Percentiles rank a stretch among this genome's conserved stretches.
Evolutionary conservation across 306 rosid genomes (phyloP).

Genomic region (Rosa persica): DNA sequence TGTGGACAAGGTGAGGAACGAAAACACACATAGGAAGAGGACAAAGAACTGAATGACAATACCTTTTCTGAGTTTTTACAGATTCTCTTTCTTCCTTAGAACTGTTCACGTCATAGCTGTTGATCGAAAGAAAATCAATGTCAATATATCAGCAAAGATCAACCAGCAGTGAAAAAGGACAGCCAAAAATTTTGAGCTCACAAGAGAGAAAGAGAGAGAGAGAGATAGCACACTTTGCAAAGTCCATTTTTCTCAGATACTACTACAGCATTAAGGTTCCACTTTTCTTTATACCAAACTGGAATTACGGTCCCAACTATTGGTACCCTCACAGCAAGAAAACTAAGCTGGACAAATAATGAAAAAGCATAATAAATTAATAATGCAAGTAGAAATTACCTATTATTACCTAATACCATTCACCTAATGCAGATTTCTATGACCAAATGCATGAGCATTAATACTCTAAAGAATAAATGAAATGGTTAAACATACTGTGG

Average conservation of each 20-base stretch:
- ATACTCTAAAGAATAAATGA: neutral
- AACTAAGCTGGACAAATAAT: neutral
- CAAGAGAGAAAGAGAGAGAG: neutral
- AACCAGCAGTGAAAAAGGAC: neutral
- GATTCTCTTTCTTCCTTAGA: constrained; percentile 25
- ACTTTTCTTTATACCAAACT: neutral
- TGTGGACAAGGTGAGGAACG: neutral
- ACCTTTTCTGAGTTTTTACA: constrained; percentile 18
- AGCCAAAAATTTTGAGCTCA: neutral
- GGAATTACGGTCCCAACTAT: neutral
- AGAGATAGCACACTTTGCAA: neutral
- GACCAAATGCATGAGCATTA: constrained; percentile 6
- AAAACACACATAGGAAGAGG: neutral
- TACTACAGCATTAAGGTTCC: neutral
- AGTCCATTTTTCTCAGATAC: neutral
- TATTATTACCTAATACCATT: neutral
- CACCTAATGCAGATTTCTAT: neutral
- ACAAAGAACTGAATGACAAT: constrained; percentile 2
- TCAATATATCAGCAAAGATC: neutral
- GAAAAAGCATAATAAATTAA: neutral
- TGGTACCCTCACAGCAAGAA: neutral
- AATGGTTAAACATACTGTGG: neutral
- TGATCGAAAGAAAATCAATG: neutral
- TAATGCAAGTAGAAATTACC: neutral
- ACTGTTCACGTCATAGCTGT: constrained; percentile 32